A percentile compares a stretch with the other conserved stretches of the same genome.
Conservation (phyloP, 352 stramenopile genomes). For the Elongisporangium prolatum region DNA sequence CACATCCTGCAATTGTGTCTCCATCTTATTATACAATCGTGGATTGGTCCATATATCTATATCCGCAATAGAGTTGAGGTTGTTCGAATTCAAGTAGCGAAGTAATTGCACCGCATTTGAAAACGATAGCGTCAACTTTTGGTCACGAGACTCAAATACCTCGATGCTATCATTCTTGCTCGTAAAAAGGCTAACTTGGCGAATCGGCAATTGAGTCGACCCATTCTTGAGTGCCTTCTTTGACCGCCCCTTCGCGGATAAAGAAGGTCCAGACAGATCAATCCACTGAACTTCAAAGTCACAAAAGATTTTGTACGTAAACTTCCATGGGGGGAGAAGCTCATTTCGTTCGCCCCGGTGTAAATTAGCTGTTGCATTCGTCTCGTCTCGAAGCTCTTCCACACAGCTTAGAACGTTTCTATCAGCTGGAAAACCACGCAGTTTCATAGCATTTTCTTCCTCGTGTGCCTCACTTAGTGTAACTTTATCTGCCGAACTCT, state of each 20-base stretch:
- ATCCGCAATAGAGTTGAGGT: slow-evolving; percentile 8
- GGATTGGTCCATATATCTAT: slow-evolving; percentile 63
- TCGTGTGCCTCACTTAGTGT: slow-evolving; percentile 13
- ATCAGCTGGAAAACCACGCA: slow-evolving; percentile 51
- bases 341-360: slow-evolving; percentile 3
- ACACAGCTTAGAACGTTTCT: slow-evolving; percentile 80
- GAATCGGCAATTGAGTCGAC: too few relatives aligned
- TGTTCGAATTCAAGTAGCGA: slow-evolving; percentile 25
- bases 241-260: not conserved
- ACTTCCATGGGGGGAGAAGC: slow-evolving; percentile 61
- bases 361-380: slow-evolving; percentile 2
- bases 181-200: slow-evolving; percentile 4
- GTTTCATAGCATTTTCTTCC: slow-evolving; percentile 18
- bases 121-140: slow-evolving; percentile 8
- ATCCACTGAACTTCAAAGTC: slow-evolving; percentile 67
- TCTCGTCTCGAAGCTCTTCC: slow-evolving; percentile 34
- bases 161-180: slow-evolving; percentile 1
- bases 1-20: slow-evolving; percentile 76
- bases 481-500: not conserved
- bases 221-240: not conserved
- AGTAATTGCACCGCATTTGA: slow-evolving; percentile 50
- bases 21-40: slow-evolving; percentile 76
- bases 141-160: slow-evolving; percentile 15
- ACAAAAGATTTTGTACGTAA: slow-evolving; percentile 67
- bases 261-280: not conserved